Percentiles rank a stretch among this genome's conserved stretches.
Evolutionary conservation across 306 rosid species (phyloP).

Genomic region (Trifolium subterraneum): DNA sequence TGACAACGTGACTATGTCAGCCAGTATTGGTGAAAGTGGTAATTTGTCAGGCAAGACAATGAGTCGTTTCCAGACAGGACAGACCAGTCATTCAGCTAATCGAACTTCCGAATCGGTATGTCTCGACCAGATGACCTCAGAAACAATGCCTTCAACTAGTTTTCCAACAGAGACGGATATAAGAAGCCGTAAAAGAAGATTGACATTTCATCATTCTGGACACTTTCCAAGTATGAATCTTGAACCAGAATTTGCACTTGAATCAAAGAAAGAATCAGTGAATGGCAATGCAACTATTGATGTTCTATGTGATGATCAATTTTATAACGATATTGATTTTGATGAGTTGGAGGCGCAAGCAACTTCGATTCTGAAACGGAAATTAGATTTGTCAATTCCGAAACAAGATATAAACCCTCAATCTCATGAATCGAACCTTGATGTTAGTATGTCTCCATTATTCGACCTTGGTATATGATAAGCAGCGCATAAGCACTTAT

Average conservation of each 20-base stretch:
- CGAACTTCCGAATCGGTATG: constrained; percentile 44
- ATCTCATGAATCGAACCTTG: constrained; percentile 40
- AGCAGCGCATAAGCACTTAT: constrained; percentile 5
- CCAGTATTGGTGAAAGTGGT: constrained; percentile 52
- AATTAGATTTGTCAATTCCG: constrained; percentile 51
- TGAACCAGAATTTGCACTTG: constrained; percentile 60
- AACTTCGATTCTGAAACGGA: constrained; percentile 66
- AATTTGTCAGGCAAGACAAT: constrained; percentile 51
- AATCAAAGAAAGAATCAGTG: constrained; percentile 53
- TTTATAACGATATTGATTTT: constrained; percentile 72
- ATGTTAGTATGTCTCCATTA: constrained; percentile 58
- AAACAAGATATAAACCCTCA: constrained; percentile 49
- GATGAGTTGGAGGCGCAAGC: constrained; percentile 88
- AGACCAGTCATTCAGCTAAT: constrained; percentile 46
- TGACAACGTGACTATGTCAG: constrained; percentile 43
- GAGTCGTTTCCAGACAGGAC: constrained; percentile 45
- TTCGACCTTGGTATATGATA: constrained; percentile 87
- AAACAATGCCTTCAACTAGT: constrained; percentile 51
- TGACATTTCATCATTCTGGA: constrained; percentile 53
- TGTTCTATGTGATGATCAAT: constrained; percentile 66
- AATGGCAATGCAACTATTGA: constrained; percentile 39
- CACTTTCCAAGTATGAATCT: constrained; percentile 65
- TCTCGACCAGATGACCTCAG: constrained; percentile 43
- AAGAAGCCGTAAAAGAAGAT: constrained; percentile 61
- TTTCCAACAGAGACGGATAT: constrained; percentile 39